phyloP scores from a whole-genome alignment of 768 basidiomycete species.

The Termitomyces sp. region DNA sequence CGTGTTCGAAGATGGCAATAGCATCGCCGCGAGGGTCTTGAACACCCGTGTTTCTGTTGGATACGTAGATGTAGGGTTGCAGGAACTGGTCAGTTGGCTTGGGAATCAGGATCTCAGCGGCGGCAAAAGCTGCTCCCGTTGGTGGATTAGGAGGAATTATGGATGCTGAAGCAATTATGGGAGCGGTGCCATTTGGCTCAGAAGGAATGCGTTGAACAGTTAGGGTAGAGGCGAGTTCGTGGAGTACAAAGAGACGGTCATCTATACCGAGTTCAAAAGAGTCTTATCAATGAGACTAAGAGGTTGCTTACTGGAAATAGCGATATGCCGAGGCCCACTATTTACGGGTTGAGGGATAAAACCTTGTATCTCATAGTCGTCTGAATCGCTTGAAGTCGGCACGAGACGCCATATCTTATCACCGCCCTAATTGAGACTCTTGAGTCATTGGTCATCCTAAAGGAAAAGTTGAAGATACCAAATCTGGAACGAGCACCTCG shows the following conservation, averaged over 20 bases:
- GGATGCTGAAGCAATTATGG: constrained; percentile 41
- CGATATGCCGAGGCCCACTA: constrained; percentile 59
- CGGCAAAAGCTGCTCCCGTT: constrained; percentile 39
- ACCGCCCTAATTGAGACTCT: constrained; percentile 33
- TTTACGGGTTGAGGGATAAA: constrained; percentile 32
- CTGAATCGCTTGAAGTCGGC: constrained; percentile 37
- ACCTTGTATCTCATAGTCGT: constrained; percentile 49
- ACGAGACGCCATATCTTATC: constrained; percentile 62
- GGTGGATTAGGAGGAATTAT: constrained; percentile 40
- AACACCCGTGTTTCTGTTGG: constrained; percentile 54
- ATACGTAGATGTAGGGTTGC: constrained; percentile 53
- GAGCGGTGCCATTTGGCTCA: constrained; percentile 43
- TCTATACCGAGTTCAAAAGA: constrained; percentile 23
- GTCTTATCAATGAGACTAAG: not conserved
- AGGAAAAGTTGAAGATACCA: constrained; percentile 27
- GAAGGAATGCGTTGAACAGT: constrained; percentile 52
- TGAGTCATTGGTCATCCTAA: not conserved
- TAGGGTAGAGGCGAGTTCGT: constrained; percentile 52
- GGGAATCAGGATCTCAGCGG: constrained; percentile 61
- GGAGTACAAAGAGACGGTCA: constrained; percentile 43
- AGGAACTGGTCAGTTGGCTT: constrained; percentile 38
- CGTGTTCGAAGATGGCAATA: constrained; percentile 53
- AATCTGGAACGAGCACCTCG: constrained; percentile 57
- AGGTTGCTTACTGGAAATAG: constrained; percentile 24
- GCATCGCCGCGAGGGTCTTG: constrained; percentile 51